Evolutionary conservation across 2,329 filamentous ascomycete species (phyloP).

Genomic region (Zymoseptoria tritici): DNA sequence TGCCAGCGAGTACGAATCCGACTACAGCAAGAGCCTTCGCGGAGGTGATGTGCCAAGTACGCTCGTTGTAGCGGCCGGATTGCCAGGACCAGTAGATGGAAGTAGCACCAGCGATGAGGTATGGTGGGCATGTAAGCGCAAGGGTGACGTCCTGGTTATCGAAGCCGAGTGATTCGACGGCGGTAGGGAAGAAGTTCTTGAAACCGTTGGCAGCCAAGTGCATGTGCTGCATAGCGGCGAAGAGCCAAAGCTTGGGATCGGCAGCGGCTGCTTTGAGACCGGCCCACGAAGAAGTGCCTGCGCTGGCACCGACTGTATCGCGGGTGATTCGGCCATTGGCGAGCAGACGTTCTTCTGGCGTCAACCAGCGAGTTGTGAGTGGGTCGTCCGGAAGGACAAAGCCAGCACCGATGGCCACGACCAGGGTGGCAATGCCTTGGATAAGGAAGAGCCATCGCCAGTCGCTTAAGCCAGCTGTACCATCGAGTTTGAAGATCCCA

Average conservation of each 20-base stretch:
- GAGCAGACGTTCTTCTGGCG: slow-evolving; percentile 36
- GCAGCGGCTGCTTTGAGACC: slow-evolving; percentile 44
- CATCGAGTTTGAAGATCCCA: slow-evolving; percentile 58
- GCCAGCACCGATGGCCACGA: slow-evolving; percentile 50
- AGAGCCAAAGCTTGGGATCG: slow-evolving; percentile 48
- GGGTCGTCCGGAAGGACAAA: slow-evolving; percentile 64
- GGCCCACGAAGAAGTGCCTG: slow-evolving; percentile 38
- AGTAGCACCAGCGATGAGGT: slow-evolving; percentile 25
- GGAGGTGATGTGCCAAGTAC: slow-evolving; percentile 35
- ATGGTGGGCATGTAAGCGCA: slow-evolving; percentile 39
- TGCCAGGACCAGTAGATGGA: slow-evolving; percentile 29
- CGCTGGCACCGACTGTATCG: slow-evolving; percentile 45
- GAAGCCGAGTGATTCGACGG: slow-evolving; percentile 46
- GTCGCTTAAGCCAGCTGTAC: slow-evolving; percentile 47
- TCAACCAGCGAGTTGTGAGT: slow-evolving; percentile 38
- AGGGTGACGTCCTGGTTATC: slow-evolving; percentile 42
- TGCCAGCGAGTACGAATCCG: slow-evolving; percentile 32
- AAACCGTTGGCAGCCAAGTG: slow-evolving; percentile 48
- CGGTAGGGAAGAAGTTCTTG: slow-evolving; percentile 39
- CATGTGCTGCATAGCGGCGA: slow-evolving; percentile 51
- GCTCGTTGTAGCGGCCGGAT: slow-evolving; percentile 34
- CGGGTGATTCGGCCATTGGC: slow-evolving; percentile 43
- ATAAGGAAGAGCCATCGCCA: slow-evolving; percentile 56
- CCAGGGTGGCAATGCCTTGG: slow-evolving; percentile 58
- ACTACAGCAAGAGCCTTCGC: slow-evolving; percentile 31